These are phyloP conservation scores for Pochonia chlamydosporia DNA, from an alignment of 2,329 filamentous ascomycete genomes.

Conservation along the genomic window DNA sequence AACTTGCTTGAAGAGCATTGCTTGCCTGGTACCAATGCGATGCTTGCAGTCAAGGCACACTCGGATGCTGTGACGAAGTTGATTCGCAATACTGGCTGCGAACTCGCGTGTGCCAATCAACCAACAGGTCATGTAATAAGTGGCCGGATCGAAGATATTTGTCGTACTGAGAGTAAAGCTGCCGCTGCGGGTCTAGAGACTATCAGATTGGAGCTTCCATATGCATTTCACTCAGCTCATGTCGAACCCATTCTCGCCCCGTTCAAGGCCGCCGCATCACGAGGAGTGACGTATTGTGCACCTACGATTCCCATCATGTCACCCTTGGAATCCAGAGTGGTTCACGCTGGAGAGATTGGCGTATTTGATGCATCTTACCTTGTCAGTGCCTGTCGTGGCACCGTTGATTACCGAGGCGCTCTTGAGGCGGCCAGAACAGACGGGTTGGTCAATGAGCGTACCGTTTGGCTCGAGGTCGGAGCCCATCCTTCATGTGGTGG, in stretches of 20 bases:
- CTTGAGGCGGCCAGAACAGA: neutral
- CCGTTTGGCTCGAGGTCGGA: neutral
- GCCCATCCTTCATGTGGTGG: constrained; percentile 1
- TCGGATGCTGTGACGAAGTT: constrained; percentile 20
- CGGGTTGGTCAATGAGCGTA: neutral
- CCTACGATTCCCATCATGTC: constrained; percentile 58
- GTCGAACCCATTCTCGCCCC: constrained; percentile 51
- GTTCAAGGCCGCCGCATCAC: constrained; percentile 45
- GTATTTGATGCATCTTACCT: neutral
- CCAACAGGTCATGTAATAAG: constrained; percentile 69
- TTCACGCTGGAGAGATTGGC: neutral
- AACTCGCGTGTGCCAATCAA: constrained; percentile 69
- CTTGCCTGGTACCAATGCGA: constrained; percentile 58
- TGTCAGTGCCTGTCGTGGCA: neutral
- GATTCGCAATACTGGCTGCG: constrained; percentile 38
- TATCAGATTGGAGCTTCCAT: constrained; percentile 42
- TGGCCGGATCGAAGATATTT: constrained; percentile 41
- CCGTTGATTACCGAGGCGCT: neutral
- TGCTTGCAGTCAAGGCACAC: constrained; percentile 44
- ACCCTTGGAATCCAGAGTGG: constrained; percentile 51
- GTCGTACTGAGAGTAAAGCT: too few species aligned
- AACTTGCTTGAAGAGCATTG: constrained; percentile 60
- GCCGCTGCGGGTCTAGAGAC: constrained; percentile 28
- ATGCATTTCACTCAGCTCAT: constrained; percentile 48
- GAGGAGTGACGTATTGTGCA: constrained; percentile 29